These are phyloP conservation scores for Chenopodium suecicum DNA, from an alignment of 148 eudicot genomes.

Conservation along the genomic window DNA sequence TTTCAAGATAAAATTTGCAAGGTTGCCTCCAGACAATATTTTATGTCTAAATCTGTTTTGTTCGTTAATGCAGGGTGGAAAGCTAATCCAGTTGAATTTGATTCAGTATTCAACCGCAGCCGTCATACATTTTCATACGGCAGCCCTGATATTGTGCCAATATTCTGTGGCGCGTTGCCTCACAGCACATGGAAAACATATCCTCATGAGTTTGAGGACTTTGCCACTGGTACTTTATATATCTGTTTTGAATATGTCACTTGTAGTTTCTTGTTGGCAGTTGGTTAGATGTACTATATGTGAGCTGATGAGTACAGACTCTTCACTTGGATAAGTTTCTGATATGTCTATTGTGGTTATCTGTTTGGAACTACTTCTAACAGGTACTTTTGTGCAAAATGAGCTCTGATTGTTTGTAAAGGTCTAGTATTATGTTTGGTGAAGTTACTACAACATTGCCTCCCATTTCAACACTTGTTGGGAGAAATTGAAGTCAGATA, in stretches of 20 bases:
- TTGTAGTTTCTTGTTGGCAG: not conserved
- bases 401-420: not conserved
- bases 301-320: not conserved
- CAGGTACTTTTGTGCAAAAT: not conserved
- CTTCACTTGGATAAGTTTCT: not conserved
- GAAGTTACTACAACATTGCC: not conserved
- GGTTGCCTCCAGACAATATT: not conserved
- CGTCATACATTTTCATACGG: conserved; percentile 84
- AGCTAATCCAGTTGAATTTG: conserved; percentile 99
- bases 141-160: conserved; percentile 95
- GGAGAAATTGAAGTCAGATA: not conserved
- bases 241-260: not conserved
- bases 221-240: conserved; percentile 66
- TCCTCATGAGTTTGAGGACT: conserved; percentile 95
- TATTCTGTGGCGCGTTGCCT: conserved; percentile 82
- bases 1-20: not conserved
- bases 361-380: not conserved
- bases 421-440: not conserved
- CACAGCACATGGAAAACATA: conserved; percentile 91
- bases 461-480: not conserved
- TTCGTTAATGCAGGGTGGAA: conserved; percentile 71
- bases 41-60: conserved; percentile 1
- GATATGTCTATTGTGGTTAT: not conserved
- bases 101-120: conserved; percentile 90
- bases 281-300: not conserved